These are phyloP conservation scores for Zychaea mexicana DNA, from an alignment of 371 early-diverging fungal species.

Conservation along the genomic window DNA sequence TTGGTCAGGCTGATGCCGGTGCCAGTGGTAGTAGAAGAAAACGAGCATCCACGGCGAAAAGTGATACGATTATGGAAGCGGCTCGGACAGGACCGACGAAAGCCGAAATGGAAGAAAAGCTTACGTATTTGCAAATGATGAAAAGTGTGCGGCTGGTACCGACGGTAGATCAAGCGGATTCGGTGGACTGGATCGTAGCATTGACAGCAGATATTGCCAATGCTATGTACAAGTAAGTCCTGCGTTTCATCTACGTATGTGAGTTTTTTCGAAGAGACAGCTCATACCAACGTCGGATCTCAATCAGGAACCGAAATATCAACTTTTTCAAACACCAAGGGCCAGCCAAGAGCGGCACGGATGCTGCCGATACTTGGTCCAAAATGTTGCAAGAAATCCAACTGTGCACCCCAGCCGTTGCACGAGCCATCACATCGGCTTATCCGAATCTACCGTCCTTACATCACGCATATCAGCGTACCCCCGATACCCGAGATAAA, in stretches of 20 bases:
- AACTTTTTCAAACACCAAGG: constrained; percentile 6
- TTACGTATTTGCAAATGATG: constrained; percentile 47
- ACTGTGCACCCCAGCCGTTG: constrained; percentile 57
- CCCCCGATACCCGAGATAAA: constrained; percentile 9
- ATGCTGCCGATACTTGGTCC: constrained; percentile 59
- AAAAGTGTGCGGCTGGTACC: constrained; percentile 47
- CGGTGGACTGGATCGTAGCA: constrained; percentile 50
- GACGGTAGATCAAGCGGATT: constrained; percentile 51
- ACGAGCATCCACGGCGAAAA: not conserved
- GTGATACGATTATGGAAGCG: constrained; percentile 13
- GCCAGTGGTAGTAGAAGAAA: constrained; percentile 1
- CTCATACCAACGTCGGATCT: too few species aligned
- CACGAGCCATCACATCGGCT: constrained; percentile 51
- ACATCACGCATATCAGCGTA: constrained; percentile 48
- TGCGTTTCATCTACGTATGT: too few species aligned
- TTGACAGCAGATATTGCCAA: constrained; percentile 66
- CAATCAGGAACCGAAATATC: not conserved
- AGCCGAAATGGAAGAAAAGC: constrained; percentile 36
- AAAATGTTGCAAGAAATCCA: constrained; percentile 72
- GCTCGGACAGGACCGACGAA: constrained; percentile 24
- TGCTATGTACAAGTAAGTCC: constrained; percentile 61
- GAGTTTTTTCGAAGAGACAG: too few species aligned
- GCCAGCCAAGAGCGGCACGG: constrained; percentile 36
- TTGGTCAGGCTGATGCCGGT: not conserved
- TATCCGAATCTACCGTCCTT: constrained; percentile 63